Conservation (phyloP, 139 green algal species). For the Chloropicon primus region DNA sequence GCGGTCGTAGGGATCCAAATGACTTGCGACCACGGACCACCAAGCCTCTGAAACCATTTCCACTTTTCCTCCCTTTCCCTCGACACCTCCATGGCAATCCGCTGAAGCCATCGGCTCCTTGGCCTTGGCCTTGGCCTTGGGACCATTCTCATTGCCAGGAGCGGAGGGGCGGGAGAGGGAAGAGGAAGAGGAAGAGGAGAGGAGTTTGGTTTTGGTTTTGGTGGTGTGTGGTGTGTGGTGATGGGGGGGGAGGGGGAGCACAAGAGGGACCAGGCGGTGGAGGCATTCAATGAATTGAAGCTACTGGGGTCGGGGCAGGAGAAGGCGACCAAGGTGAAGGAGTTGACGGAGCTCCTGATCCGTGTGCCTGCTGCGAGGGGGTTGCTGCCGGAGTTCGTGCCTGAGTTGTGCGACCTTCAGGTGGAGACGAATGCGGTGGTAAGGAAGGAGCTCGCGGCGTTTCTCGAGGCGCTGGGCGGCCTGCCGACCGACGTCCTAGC, state of each 20-base stretch:
- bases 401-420: constrained; percentile 29
- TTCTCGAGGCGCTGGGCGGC: constrained; percentile 10
- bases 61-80: too few species aligned
- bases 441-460: constrained; percentile 13
- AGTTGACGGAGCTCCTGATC: constrained; percentile 31
- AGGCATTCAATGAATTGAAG: background rate
- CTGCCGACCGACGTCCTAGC: background rate
- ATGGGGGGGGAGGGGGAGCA: background rate
- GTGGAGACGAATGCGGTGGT: constrained; percentile 23
- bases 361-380: constrained; percentile 12
- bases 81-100: too few species aligned
- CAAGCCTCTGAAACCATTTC: too few species aligned
- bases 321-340: constrained; percentile 8
- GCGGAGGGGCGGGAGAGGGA: too few species aligned
- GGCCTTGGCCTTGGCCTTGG: too few species aligned
- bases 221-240: too few species aligned
- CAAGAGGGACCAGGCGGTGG: background rate
- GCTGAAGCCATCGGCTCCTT: too few species aligned
- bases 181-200: too few species aligned
- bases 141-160: too few species aligned
- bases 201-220: too few species aligned
- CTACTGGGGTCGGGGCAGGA: background rate
- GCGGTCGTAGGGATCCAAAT: too few species aligned
- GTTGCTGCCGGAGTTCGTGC: constrained; percentile 27
- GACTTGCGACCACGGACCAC: too few species aligned